phyloP scores from a whole-genome alignment of 73 alveolate genomes.

The Paramecium sexaurelia region DNA sequence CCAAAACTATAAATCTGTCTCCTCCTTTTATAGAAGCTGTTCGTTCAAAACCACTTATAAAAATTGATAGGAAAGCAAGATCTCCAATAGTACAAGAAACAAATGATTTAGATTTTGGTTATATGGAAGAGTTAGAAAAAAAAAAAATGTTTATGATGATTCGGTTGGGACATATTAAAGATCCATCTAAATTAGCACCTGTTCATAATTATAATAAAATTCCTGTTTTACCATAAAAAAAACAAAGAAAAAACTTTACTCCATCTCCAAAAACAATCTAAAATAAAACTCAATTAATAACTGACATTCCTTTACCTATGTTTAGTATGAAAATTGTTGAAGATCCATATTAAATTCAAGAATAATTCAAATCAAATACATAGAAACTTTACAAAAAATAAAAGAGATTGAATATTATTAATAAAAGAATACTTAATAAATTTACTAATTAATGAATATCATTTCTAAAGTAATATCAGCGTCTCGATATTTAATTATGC shows the following conservation, averaged over 20 bases:
- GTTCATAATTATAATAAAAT: constrained; percentile 35
- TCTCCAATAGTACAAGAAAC: not conserved
- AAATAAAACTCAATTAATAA: not conserved
- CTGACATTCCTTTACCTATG: not conserved
- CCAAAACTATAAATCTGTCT: not conserved
- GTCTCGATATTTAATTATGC: not conserved
- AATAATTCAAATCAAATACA: not conserved
- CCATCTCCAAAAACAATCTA: not conserved
- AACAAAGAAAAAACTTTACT: not conserved
- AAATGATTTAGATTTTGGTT: constrained; percentile 53
- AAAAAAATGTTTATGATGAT: constrained; percentile 44
- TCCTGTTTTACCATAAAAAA: not conserved
- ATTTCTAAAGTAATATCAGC: not conserved
- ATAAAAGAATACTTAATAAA: not conserved
- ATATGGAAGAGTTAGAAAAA: constrained; percentile 12
- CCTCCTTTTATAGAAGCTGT: not conserved
- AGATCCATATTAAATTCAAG: not conserved
- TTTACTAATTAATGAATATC: not conserved
- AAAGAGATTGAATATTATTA: not conserved
- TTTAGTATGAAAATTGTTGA: not conserved
- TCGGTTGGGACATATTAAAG: not conserved
- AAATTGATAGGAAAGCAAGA: not conserved
- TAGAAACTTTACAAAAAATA: not conserved
- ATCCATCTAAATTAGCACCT: not conserved
- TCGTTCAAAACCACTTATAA: constrained; percentile 1